phyloP scores from a whole-genome alignment of 164 flowering plant species.

The Pachysandra terminalis region DNA sequence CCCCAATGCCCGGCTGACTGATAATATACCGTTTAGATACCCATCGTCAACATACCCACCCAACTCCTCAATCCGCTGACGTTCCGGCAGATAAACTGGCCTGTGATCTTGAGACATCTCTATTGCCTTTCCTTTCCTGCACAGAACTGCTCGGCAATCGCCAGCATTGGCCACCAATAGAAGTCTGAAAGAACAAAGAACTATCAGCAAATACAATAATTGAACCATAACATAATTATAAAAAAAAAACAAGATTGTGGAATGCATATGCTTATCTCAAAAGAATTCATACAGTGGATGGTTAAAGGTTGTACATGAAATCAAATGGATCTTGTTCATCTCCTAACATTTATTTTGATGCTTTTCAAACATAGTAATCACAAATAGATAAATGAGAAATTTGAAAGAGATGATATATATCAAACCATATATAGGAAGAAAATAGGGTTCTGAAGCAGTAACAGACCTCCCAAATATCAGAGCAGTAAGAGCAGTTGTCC shows the following conservation, averaged over 20 bases:
- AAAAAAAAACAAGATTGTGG: no score
- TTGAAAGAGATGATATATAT: not conserved
- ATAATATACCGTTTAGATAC: conserved; percentile 74
- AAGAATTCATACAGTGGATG: no score
- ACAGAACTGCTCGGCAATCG: conserved; percentile 87
- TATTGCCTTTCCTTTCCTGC: conserved; percentile 77
- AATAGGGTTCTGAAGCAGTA: not conserved
- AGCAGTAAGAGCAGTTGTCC: conserved; percentile 87
- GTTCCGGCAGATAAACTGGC: conserved; percentile 53
- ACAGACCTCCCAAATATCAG: conserved; percentile 70
- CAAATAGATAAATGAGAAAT: no score
- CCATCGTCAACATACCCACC: conserved; percentile 78
- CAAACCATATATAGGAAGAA: not conserved
- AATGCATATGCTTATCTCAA: no score
- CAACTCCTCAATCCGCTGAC: conserved; percentile 48
- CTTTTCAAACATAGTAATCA: no score
- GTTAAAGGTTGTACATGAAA: no score
- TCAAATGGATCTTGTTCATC: no score
- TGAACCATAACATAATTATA: no score
- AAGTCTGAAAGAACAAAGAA: conserved; percentile 34
- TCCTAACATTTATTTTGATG: no score
- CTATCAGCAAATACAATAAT: not conserved
- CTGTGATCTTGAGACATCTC: conserved; percentile 83
- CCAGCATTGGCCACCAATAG: conserved; percentile 88
- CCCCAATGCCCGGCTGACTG: conserved; percentile 79